Percentiles rank a stretch among this genome's conserved stretches.
Conservation (phyloP, 2,329 filamentous ascomycete genomes). For the Ophiostoma sp. region DNA sequence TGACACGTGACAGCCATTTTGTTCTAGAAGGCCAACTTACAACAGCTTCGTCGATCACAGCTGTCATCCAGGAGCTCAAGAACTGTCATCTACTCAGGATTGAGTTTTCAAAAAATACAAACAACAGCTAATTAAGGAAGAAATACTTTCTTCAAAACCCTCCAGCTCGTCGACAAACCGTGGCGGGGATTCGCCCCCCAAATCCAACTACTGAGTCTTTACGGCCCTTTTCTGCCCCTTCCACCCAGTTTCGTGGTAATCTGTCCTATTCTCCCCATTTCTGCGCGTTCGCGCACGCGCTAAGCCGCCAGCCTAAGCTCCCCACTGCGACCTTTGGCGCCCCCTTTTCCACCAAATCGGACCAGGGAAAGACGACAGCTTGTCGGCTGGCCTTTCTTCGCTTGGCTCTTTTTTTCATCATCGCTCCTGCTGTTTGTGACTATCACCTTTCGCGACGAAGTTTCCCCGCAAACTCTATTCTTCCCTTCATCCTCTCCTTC, state of each 20-base stretch:
- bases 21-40: not conserved
- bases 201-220: not conserved
- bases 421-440: constrained; percentile 11
- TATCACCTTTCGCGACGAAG: not conserved
- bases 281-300: constrained; percentile 5
- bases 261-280: constrained; percentile 7
- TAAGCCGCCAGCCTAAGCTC: constrained; percentile 9
- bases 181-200: not conserved
- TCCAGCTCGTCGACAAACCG: not conserved
- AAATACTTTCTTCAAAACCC: not conserved
- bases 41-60: not conserved
- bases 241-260: not conserved
- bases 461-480: constrained; percentile 10
- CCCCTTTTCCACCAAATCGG: constrained; percentile 3
- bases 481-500: not conserved
- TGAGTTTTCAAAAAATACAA: not conserved
- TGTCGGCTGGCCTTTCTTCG: not conserved
- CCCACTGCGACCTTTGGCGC: constrained; percentile 14
- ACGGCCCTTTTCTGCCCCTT: not conserved
- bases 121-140: not conserved
- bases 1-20: constrained; percentile 11
- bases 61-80: not conserved
- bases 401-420: not conserved
- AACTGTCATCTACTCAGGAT: too few species aligned
- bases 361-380: constrained; percentile 3